phyloP scores from a whole-genome alignment of 2,329 filamentous ascomycete genomes.

The Cercospora zeina region DNA sequence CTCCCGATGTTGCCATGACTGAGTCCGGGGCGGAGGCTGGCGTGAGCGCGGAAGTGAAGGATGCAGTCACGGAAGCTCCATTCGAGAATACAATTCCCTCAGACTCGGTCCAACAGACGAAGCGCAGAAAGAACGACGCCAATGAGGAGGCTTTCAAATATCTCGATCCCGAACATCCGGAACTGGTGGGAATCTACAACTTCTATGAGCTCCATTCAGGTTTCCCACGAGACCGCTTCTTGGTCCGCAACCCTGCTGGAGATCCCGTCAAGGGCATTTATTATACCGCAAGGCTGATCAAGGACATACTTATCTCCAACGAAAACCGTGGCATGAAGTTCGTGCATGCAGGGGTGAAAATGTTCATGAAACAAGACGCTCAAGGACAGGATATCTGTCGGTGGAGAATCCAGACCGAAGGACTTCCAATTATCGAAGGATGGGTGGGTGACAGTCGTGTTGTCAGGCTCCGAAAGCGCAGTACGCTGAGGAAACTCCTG shows the following conservation, averaged over 20 bases:
- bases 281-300: conserved; percentile 83
- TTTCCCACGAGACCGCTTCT: conserved; percentile 88
- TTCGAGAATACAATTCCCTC: conserved; percentile 30
- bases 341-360: conserved; percentile 94
- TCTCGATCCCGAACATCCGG: conserved; percentile 69
- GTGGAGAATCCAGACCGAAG: conserved; percentile 95
- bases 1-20: conserved; percentile 22
- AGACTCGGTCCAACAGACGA: conserved; percentile 20
- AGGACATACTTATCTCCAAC: conserved; percentile 82
- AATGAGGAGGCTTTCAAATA: conserved; percentile 96
- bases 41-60: conserved; percentile 26
- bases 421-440: conserved; percentile 83
- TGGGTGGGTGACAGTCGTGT: conserved; percentile 81
- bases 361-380: conserved; percentile 97
- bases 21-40: conserved; percentile 24
- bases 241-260: conserved; percentile 90
- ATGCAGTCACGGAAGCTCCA: conserved; percentile 32
- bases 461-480: conserved; percentile 71
- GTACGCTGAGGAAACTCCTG: conserved; percentile 77
- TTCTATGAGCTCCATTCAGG: conserved; percentile 84
- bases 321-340: conserved; percentile 92
- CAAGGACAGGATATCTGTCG: conserved; percentile 82
- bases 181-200: conserved; percentile 72
- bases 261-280: conserved; percentile 93
- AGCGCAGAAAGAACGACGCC: conserved; percentile 45